These are phyloP conservation scores for Irineochytrium annulatum DNA, from an alignment of 192 early-diverging fungal species.

Conservation along the genomic window DNA sequence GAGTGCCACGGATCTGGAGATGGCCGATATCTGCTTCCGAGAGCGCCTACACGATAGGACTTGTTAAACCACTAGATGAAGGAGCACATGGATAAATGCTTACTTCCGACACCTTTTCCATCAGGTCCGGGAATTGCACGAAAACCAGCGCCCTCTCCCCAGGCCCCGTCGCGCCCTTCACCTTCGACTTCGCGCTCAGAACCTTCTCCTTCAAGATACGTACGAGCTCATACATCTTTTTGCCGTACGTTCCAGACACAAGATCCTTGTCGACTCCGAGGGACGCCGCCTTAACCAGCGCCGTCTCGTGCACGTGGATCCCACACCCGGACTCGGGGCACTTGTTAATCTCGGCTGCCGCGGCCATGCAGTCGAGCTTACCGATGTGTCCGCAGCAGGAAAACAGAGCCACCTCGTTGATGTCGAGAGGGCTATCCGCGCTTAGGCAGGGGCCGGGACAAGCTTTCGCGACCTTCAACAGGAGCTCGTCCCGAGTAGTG, in stretches of 20 bases:
- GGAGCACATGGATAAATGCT: background rate
- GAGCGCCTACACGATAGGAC: conserved; percentile 25
- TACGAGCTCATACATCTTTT: conserved; percentile 29
- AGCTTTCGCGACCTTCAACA: background rate
- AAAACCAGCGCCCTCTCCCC: conserved; percentile 38
- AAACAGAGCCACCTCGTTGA: conserved; percentile 15
- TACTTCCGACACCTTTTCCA: conserved; percentile 17
- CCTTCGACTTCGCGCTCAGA: conserved; percentile 4
- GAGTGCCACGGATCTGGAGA: conserved; percentile 36
- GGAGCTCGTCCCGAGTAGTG: background rate
- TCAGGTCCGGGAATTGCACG: conserved; percentile 40
- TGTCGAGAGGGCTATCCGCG: background rate
- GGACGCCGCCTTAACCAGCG: conserved; percentile 21
- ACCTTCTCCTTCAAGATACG: conserved; percentile 17
- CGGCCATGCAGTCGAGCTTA: conserved; percentile 27
- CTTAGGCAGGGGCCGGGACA: background rate
- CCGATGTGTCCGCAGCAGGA: conserved; percentile 48
- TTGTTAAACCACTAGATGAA: background rate
- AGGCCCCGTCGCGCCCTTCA: too few species aligned
- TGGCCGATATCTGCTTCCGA: conserved; percentile 18
- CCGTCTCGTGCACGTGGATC: conserved; percentile 27
- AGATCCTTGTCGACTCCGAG: conserved; percentile 18
- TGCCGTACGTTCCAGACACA: conserved; percentile 25
- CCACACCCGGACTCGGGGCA: conserved; percentile 32
- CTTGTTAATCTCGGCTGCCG: conserved; percentile 20